phyloP scores from a whole-genome alignment of 208 protist genomes.

The Borovskyia barvae region DNA sequence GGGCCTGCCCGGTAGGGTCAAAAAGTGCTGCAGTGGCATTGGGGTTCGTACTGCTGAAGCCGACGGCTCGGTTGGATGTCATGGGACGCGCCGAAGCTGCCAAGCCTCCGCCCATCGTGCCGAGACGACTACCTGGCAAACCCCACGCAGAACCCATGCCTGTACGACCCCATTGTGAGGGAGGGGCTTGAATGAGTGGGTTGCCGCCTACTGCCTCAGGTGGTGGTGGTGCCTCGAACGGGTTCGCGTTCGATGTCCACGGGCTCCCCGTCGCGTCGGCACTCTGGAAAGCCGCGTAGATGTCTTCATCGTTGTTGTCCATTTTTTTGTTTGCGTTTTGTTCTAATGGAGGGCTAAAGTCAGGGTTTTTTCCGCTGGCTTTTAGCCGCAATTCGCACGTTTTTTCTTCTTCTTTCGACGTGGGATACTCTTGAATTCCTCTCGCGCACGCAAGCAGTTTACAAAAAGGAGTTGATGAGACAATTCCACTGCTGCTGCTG shows the following conservation, averaged over 20 bases:
- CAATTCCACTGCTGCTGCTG: too few relatives aligned
- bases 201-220: constrained; percentile 39
- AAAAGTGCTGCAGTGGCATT: constrained; percentile 52
- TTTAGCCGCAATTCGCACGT: too few relatives aligned
- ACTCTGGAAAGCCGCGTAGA: constrained; percentile 77
- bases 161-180: constrained; percentile 73
- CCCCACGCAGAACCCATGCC: constrained; percentile 73
- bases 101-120: constrained; percentile 60
- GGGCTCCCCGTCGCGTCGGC: constrained; percentile 40
- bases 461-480: too few relatives aligned
- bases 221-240: constrained; percentile 28
- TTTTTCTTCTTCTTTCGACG: too few relatives aligned
- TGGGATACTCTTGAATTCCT: too few relatives aligned
- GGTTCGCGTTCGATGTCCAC: constrained; percentile 36
- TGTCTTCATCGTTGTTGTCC: constrained; percentile 51
- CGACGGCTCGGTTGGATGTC: constrained; percentile 92
- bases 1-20: constrained; percentile 75
- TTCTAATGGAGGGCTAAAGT: too few relatives aligned
- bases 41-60: constrained; percentile 62
- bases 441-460: too few relatives aligned
- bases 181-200: constrained; percentile 74
- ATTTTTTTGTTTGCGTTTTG: constrained; percentile 8
- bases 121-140: constrained; percentile 57
- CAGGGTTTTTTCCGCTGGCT: too few relatives aligned
- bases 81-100: constrained; percentile 78